Percentiles rank a stretch among this genome's conserved stretches.
These are phyloP conservation scores for Tritrichomonas musculus DNA, from an alignment of 208 protist species.

Conservation along the genomic window DNA sequence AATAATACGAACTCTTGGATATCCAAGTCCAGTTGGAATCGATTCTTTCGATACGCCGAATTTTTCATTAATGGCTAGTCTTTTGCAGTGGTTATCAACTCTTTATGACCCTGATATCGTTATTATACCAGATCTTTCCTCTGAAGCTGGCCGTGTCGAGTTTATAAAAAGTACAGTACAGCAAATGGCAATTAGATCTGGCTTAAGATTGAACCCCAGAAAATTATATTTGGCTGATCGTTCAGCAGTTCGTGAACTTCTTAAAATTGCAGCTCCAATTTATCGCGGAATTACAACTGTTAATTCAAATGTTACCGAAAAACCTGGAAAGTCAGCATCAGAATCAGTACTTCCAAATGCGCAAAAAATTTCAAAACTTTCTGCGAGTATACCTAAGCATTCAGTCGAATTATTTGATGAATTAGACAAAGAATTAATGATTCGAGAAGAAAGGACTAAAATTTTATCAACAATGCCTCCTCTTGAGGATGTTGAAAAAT, in stretches of 20 bases:
- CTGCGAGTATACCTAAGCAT: background rate
- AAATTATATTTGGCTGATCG: conserved; percentile 1
- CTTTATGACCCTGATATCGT: conserved; percentile 16
- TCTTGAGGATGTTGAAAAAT: conserved; percentile 13
- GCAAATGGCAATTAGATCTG: conserved; percentile 19
- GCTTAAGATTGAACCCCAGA: background rate
- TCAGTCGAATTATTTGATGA: conserved; percentile 14
- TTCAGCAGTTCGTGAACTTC: background rate
- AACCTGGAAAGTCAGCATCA: background rate
- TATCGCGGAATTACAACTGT: background rate
- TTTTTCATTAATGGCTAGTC: background rate
- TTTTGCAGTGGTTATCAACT: background rate
- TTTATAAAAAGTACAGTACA: conserved; percentile 6
- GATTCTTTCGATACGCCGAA: conserved; percentile 26
- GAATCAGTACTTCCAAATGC: background rate
- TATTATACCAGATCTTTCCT: background rate
- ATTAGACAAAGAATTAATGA: background rate
- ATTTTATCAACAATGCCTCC: conserved; percentile 17
- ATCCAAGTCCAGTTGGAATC: background rate
- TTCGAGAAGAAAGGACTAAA: conserved; percentile 8
- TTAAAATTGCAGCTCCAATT: background rate
- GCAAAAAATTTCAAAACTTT: conserved; percentile 1
- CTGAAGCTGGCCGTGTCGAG: background rate
- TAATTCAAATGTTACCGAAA: background rate
- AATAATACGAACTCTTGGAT: background rate